Evolutionary conservation across 805 yeast genomes (phyloP), one percentile per base, ranked within the genome.

Genomic region (Sungouiella blattae): DNA sequence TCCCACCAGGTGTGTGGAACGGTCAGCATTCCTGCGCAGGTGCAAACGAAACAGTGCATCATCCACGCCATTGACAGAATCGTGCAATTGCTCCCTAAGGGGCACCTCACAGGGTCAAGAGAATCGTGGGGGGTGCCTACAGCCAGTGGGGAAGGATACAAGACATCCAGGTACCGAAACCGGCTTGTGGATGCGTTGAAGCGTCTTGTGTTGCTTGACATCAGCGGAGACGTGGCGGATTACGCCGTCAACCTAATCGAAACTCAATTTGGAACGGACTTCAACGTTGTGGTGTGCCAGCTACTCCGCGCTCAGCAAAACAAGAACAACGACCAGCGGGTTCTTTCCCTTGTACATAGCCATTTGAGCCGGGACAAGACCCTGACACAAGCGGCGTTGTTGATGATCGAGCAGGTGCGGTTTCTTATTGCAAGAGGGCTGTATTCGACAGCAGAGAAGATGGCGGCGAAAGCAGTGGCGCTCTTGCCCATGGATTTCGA

Each of bases 401-500:
- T 83, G 41, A 59, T 83, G 18, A 62, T 72, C 11, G 73, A 75
- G 44, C 95, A 87, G 57, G 77, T 83, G 1, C 68, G 71, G 44
- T 84, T 80, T 49, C 64, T 87, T 36, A 58, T 81, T 4, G 51
- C 71, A 6, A 82, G 80, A 52, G 57, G 64, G 17, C 51, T 76
- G n/a, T 64, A 69, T 12, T 73, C 69, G 26, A 53, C 75, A 28
- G 95, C 95, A 0, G 54, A 77, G 12, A 58, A 67, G 15, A 60
- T 81, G 7, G 83, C 94, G 0, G 60, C 69, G 13, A 67, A 75
- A 17, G 75, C 88, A 4, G 78, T 83, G 13, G 67, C 73, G 33
- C 67, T 83, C 2, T 65, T 84, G n/a, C 95, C 95, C 0, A 68
- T 86, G 2, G 91, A 83, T 53, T 87, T 81, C 53, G 74, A 71